Evolutionary conservation across 2,329 filamentous ascomycete genomes (phyloP), one percentile per base, ranked within the genome.

Genomic region (Gyromitra esculenta): DNA sequence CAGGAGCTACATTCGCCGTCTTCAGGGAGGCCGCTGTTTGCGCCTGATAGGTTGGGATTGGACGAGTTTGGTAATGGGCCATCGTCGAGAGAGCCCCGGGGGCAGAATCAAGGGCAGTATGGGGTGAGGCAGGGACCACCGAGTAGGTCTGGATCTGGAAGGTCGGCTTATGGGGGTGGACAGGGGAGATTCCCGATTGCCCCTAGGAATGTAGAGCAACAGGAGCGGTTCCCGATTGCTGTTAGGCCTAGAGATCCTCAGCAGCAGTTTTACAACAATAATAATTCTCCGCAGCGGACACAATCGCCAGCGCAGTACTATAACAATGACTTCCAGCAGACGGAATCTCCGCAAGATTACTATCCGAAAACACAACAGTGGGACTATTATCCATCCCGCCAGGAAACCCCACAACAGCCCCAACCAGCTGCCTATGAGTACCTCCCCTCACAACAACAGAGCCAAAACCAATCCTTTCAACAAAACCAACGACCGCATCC

Each of bases 161-260:
- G 50, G 15, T 57, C 72, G 11, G 60, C 45, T 11, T 75, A 65
- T 75, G 72, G 39, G 56, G 64, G 56, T 18, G 50, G 45, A 6
- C 72, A 75, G 31, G 72, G 48, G 39, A 75, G 72, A 7, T 75
- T 75, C 25, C 72, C 72, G 1, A 75, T 70, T 63, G 72, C 65
- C 11, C 56, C 63, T 25, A 70, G 31, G 21, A 31, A 45, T 6
- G 39, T 50, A 21, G 72, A 63, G n/a, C 64, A 63, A 21, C 57
- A 43, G 39, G 65, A 62, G 25, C 69, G 72, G 50, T 65, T 71
- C 57, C 72, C 72, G 37, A 75, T 75, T 31, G 65, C 72, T n/a
- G 57, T 60, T 39, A 59, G 54, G 13, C 45, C 60, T 15, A 63
- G 52, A 41, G 60, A 73, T n/a, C 66, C 57, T 15, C 73, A 73